Evolutionary conservation across 345 rosid species (phyloP), one percentile per base, ranked within the genome.

Genomic region (Heritiera fomes): DNA sequence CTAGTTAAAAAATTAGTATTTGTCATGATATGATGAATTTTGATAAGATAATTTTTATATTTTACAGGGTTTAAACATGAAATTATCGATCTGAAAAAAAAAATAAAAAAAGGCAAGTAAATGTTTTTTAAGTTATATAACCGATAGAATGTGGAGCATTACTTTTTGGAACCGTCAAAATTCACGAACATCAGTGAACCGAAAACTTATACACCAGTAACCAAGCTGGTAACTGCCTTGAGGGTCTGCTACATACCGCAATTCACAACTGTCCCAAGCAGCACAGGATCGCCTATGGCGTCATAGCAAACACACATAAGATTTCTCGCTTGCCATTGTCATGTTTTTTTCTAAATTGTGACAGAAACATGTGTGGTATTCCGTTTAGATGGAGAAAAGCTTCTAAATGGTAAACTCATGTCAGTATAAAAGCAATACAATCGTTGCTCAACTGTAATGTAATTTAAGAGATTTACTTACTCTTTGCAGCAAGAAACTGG

Each of bases 401-500:
- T 10, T 61, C 62, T 43, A 64, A 78, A 81, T 85, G 82, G 84
- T 75, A 82, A 73, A 4, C 2, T 32, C 40, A 18, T 23, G 2
- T 50, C 56, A 47, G 15, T 28, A 0, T 3, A 6, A 7, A 59
- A 32, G 28, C 30, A n/a, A 23, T 55, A 53, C 53, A 52, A 23
- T 23, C 55, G 23, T 23, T 23, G 9, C 30, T 13, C 3, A 8
- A 20, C 13, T 3, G 15, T 32, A 34, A 1, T 20, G 45, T 5
- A 55, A 30, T 50, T 43, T n/a, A 71, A 43, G 58, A 69, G 61
- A 34, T 69, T 67, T 2, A 3, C 15, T 3, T n/a, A 0, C 15
- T 15, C 62, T 73, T 73, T 79, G 77, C 79, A 79, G 84, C 84
- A 68, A 77, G 79, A 77, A 79, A 32, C 18, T 73, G 77, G 41